Percentiles rank a stretch among this genome's conserved stretches.
phyloP scores from a whole-genome alignment of 2,329 filamentous ascomycete genomes.

The Apiospora pterosperma region DNA sequence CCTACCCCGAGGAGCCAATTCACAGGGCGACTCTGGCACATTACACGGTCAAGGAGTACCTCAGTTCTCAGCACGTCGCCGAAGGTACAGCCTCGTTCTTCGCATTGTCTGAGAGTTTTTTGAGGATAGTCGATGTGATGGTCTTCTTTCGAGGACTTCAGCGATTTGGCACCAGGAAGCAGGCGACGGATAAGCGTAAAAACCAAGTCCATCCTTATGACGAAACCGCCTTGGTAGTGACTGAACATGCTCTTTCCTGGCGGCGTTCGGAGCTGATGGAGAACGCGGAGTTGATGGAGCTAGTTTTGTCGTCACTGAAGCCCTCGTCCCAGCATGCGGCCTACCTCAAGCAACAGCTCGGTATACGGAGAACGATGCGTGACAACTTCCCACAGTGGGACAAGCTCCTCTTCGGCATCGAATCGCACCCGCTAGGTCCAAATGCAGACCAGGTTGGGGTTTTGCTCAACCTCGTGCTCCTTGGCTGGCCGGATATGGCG shows the following conservation, averaged over 20 bases:
- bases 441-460: not conserved
- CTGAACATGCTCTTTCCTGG: not conserved
- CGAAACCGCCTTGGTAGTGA: not conserved
- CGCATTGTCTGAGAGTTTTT: slow-evolving; percentile 14
- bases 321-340: slow-evolving; percentile 8
- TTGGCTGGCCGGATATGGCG: slow-evolving; percentile 13
- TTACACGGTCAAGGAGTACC: slow-evolving; percentile 25
- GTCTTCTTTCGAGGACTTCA: slow-evolving; percentile 16
- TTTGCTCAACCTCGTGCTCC: slow-evolving; percentile 11
- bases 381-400: slow-evolving; percentile 10
- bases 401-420: slow-evolving; percentile 1
- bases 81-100: slow-evolving; percentile 16
- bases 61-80: slow-evolving; percentile 14
- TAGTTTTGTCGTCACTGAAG: slow-evolving; percentile 11
- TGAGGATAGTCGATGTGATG: slow-evolving; percentile 11
- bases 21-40: slow-evolving; percentile 18
- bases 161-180: slow-evolving; percentile 6
- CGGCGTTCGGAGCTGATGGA: not conserved
- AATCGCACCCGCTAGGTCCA: not conserved
- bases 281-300: slow-evolving; percentile 1
- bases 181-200: not conserved
- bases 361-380: not conserved
- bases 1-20: not conserved
- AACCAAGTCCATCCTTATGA: not conserved
- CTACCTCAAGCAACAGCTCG: not conserved